Evolutionary conservation across 2,329 filamentous ascomycete genomes (phyloP).

Genomic region (Eurotiales sp.): DNA sequence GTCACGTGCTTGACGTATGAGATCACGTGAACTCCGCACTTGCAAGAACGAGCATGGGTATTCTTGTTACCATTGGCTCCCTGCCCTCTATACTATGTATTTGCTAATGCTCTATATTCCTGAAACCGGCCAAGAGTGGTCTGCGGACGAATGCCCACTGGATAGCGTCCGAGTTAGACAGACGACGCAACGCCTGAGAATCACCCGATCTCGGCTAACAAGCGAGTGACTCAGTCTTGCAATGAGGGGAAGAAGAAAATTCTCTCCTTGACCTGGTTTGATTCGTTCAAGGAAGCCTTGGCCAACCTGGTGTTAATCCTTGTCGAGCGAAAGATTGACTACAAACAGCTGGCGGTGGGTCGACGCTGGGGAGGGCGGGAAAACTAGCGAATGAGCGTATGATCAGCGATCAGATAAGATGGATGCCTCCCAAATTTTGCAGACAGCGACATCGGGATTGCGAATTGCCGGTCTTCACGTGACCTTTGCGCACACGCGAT

Average conservation of each 20-base stretch:
- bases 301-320: background rate
- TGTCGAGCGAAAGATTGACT: background rate
- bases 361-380: too few relatives aligned
- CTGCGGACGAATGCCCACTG: too few relatives aligned
- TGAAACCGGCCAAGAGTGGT: too few relatives aligned
- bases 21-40: too few relatives aligned
- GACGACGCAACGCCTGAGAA: background rate
- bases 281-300: background rate
- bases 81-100: too few relatives aligned
- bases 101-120: too few relatives aligned
- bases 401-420: conserved; percentile 12
- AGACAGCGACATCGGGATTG: conserved; percentile 13
- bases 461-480: conserved; percentile 5
- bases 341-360: background rate
- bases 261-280: background rate
- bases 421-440: background rate
- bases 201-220: background rate
- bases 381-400: background rate
- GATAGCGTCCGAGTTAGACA: too few relatives aligned
- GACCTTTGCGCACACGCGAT: conserved; percentile 1
- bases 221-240: background rate
- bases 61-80: too few relatives aligned
- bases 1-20: too few relatives aligned
- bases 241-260: background rate
- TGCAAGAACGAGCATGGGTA: too few relatives aligned